Evolutionary conservation across 1,284 basidiomycete genomes (phyloP), one percentile per base, ranked within the genome.

Genomic region (Sanghuangporus sanghuang): DNA sequence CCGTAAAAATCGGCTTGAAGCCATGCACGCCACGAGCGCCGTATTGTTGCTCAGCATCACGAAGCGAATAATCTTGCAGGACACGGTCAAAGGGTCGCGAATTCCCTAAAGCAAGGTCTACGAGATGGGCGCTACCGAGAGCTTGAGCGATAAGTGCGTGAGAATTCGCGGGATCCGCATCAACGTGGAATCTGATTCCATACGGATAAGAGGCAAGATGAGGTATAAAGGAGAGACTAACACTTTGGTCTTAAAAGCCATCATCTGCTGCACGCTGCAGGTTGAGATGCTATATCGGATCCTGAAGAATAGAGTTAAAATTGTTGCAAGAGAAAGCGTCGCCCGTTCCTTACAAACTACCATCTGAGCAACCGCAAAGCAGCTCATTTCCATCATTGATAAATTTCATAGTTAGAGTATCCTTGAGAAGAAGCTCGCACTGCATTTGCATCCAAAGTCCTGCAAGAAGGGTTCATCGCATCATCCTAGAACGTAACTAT

Each of bases 331-430:
- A 48, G 2, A 23, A 48, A 4, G 39, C 6, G 14, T 38, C 16
- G 32, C 38, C 6, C 21, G 65, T 40, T 50, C 73, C 83, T 69
- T 69, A 88, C 86, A 89, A 67, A 21, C 84, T 82, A n/a, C 87
- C 86, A 68, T 89, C 86, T 56, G 77, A 78, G 27, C 86, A 87
- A 2, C 85, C 87, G 0, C 87, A 86, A n/a, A 89, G 73, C 59
- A 89, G 73, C 48, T 83, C 83, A 48, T 78, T 76, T 1, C 87
- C 87, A 42, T 82, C 83, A 36, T 85, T 79, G 3, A 86, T 76
- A 68, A 89, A 88, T 67, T 77, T 78, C 63, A 89, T 78, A 2
- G 81, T 78, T 3, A 84, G 85, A 52, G 87, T 83, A 63, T 86
- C 84, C 66, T 81, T 83, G 61, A 85, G 78, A 59, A 80, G 67